A percentile compares a stretch with the other conserved stretches of the same genome.
Conservation (phyloP, 2,329 filamentous ascomycete genomes). For the Fusarium foetens region DNA sequence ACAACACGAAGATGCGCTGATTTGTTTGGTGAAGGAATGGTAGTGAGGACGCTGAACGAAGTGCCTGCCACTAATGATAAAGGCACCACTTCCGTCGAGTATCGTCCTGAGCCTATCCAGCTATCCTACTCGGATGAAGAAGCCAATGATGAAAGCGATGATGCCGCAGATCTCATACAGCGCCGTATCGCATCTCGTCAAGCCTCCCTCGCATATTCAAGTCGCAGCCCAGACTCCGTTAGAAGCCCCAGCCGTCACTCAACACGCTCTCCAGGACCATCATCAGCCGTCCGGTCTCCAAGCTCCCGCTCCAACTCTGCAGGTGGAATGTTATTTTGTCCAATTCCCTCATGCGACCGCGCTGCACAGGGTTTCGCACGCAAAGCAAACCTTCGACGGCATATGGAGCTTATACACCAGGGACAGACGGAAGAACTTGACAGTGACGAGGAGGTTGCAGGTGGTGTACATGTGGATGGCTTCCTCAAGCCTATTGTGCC, state of each 20-base stretch:
- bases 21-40: constrained; percentile 79
- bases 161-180: constrained; percentile 41
- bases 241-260: constrained; percentile 38
- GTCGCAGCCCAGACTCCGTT: constrained; percentile 40
- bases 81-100: constrained; percentile 44
- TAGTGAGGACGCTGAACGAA: constrained; percentile 65
- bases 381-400: constrained; percentile 51
- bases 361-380: constrained; percentile 51
- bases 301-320: constrained; percentile 47
- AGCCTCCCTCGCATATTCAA: constrained; percentile 44
- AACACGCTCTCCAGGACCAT: constrained; percentile 32
- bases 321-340: constrained; percentile 51
- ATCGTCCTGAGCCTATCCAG: constrained; percentile 46
- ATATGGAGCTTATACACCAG: constrained; percentile 54
- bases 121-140: constrained; percentile 40
- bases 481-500: constrained; percentile 68
- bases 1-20: constrained; percentile 78
- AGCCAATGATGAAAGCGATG: constrained; percentile 41
- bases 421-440: constrained; percentile 50
- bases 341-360: constrained; percentile 51
- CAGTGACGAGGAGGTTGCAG: constrained; percentile 65
- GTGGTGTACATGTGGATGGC: constrained; percentile 74
- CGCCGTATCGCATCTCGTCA: constrained; percentile 47
- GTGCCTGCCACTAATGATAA: constrained; percentile 37
- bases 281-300: constrained; percentile 18